Base-by-base conservation (phyloP, 2,329 filamentous ascomycete species). In the Thermoascus crustaceus region DNA sequence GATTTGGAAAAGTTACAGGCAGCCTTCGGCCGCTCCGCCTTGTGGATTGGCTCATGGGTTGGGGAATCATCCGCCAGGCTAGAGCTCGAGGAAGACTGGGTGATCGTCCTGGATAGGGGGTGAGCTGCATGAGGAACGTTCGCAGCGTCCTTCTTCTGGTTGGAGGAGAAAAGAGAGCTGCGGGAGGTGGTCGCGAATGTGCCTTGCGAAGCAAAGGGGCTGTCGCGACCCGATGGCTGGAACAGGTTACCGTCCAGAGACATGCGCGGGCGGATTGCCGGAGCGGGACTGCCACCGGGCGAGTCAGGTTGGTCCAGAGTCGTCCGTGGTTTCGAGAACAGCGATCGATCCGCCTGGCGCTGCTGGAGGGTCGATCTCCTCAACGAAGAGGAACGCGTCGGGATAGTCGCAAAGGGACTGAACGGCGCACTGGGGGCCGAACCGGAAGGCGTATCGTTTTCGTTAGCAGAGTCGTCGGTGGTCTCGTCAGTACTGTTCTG, bases 301-400 rank as follows among this genome's bases (percentile, higher is more conserved):
- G 71, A 67, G 37, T 84, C 80, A 37, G 45, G 11, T 44, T 51
- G 40, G 41, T 61, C 50, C 40, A 52, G 50, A 40, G 48, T 37
- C 37, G 51, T 45, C 45, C 54, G 54, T 37, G 60, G 42, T 41
- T 60, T 51, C 39, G 57, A 46, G 48, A 79, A 35, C 70, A 84
- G 7, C 7, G 71, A 73, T 37, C 81, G 75, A 24, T 83, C 80
- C 26, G 76, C 74, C 43, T 83, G 75, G 25, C 89, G 80, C 59
- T 94, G 88, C 54, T 93, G 86, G 16, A 94, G 63, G 1, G 89
- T 94, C 2, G 87, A 93, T 56, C 82, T 88, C 40, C 89, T 75
- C 32, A 95, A 66, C 11, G 86, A 91, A 1, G 81, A 82, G 1
- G 82, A 78, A 43, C 83, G 72, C 54, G 79, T 81, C 10, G 79